Conservation (phyloP, 495 filamentous ascomycete genomes). For the Xylaria scruposa region DNA sequence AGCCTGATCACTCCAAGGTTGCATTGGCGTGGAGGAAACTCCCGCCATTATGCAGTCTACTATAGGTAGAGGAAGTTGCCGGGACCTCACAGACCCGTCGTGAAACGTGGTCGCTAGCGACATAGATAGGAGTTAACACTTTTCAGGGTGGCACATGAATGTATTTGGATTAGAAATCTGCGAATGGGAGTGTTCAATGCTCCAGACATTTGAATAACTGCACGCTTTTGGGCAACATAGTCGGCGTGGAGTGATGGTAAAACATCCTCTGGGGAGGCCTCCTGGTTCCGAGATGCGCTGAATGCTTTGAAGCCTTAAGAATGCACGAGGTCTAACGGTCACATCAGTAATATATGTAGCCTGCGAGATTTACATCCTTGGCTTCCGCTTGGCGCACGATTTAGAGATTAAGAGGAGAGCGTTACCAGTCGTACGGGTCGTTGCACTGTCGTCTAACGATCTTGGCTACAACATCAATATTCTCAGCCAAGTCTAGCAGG, state of each 20-base stretch:
- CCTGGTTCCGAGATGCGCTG: background rate
- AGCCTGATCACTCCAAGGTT: conserved; percentile 17
- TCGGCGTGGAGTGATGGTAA: background rate
- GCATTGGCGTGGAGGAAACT: conserved; percentile 16
- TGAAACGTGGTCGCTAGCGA: conserved; percentile 11
- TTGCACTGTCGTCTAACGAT: background rate
- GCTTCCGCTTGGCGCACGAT: conserved; percentile 20
- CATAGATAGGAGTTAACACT: background rate
- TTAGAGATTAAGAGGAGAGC: conserved; percentile 5
- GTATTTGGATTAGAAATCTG: background rate
- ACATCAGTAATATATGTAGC: conserved; percentile 1
- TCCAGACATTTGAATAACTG: background rate
- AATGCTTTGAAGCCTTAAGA: background rate
- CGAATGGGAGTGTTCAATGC: background rate
- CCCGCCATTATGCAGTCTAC: conserved; percentile 6
- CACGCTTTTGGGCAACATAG: background rate
- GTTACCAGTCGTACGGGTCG: conserved; percentile 24
- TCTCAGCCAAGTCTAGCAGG: background rate
- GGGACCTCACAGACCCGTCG: conserved; percentile 15
- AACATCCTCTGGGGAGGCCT: background rate
- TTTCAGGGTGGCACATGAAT: background rate
- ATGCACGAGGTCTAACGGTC: background rate
- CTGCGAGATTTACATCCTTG: conserved; percentile 1
- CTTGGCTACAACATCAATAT: conserved; percentile 20
- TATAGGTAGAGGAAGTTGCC: conserved; percentile 11